A percentile compares a stretch with the other conserved stretches of the same genome.
phyloP scores from a whole-genome alignment of 495 filamentous ascomycete genomes.

The Elaphomyces granulatus region DNA sequence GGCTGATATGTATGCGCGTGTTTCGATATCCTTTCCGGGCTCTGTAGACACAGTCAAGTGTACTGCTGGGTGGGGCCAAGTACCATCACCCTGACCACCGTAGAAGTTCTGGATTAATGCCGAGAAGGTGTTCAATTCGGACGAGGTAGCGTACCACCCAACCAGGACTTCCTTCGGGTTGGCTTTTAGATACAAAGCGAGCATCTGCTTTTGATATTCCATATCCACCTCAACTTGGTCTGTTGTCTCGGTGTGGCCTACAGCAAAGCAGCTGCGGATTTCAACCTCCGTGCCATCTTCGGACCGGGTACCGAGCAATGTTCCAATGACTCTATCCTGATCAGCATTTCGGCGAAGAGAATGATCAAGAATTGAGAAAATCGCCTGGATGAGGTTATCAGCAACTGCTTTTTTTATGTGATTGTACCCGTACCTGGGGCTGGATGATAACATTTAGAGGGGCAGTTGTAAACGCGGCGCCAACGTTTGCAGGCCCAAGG shows the following conservation, averaged over 20 bases:
- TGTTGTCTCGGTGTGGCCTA: slow-evolving; percentile 92
- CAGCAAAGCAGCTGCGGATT: slow-evolving; percentile 90
- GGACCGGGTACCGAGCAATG: slow-evolving; percentile 75
- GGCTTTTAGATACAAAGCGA: slow-evolving; percentile 80
- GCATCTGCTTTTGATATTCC: slow-evolving; percentile 99
- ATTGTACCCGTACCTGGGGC: slow-evolving; percentile 57
- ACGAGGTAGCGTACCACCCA: slow-evolving; percentile 95
- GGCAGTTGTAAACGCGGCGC: slow-evolving; percentile 66
- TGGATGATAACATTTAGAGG: slow-evolving; percentile 89
- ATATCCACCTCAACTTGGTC: slow-evolving; percentile 99
- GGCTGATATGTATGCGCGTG: slow-evolving; percentile 82
- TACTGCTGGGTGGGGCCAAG: slow-evolving; percentile 88
- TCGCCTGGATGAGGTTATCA: slow-evolving; percentile 41
- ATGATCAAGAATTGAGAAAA: slow-evolving; percentile 96
- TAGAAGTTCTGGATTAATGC: slow-evolving; percentile 99
- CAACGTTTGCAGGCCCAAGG: slow-evolving; percentile 62
- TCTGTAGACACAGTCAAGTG: slow-evolving; percentile 89
- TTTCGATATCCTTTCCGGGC: slow-evolving; percentile 68
- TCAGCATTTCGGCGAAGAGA: slow-evolving; percentile 78
- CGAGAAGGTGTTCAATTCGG: slow-evolving; percentile 92
- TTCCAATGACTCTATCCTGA: slow-evolving; percentile 91
- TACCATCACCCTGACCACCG: slow-evolving; percentile 88
- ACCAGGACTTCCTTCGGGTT: slow-evolving; percentile 88
- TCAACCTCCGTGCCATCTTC: slow-evolving; percentile 95
- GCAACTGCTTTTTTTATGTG: no score